phyloP scores from a whole-genome alignment of 495 filamentous ascomycete genomes.

The Neurospora sp. region DNA sequence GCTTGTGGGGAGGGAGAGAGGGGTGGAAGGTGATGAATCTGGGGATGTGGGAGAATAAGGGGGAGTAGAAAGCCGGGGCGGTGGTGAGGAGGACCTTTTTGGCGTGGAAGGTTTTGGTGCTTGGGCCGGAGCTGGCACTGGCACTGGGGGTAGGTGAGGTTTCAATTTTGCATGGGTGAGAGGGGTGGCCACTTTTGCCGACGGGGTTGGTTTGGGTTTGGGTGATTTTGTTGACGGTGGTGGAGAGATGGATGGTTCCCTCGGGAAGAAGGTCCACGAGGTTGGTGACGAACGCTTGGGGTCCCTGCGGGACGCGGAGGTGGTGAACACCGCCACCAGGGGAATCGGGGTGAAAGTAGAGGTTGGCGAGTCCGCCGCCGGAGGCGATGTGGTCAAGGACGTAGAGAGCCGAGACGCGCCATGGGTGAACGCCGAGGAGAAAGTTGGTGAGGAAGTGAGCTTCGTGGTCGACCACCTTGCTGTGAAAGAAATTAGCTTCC shows the following conservation, averaged over 20 bases:
- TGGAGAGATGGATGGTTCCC: background rate
- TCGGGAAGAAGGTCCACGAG: background rate
- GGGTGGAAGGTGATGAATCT: slow-evolving; percentile 20
- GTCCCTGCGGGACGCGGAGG: slow-evolving; percentile 4
- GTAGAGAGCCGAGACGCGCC: slow-evolving; percentile 34
- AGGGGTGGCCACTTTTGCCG: background rate
- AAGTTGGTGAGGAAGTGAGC: slow-evolving; percentile 27
- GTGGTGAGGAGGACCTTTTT: slow-evolving; percentile 29
- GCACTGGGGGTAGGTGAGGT: background rate
- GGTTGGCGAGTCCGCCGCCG: slow-evolving; percentile 30
- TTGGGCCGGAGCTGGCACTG: background rate
- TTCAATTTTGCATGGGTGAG: background rate
- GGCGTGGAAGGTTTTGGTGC: slow-evolving; percentile 12
- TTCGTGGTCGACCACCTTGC: background rate
- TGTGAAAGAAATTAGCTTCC: slow-evolving; percentile 10
- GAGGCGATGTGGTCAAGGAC: slow-evolving; percentile 41
- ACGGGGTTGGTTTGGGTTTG: background rate
- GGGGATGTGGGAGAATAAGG: background rate
- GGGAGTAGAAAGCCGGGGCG: slow-evolving; percentile 22
- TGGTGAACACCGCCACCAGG: slow-evolving; percentile 8
- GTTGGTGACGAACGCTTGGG: background rate
- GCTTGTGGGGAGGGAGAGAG: background rate
- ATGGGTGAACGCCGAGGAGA: slow-evolving; percentile 34
- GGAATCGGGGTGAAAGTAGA: slow-evolving; percentile 25
- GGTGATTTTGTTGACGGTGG: background rate